Evolutionary conservation across 352 stramenopile genomes (phyloP).

Genomic region (Peronosclerospora sorghi): DNA sequence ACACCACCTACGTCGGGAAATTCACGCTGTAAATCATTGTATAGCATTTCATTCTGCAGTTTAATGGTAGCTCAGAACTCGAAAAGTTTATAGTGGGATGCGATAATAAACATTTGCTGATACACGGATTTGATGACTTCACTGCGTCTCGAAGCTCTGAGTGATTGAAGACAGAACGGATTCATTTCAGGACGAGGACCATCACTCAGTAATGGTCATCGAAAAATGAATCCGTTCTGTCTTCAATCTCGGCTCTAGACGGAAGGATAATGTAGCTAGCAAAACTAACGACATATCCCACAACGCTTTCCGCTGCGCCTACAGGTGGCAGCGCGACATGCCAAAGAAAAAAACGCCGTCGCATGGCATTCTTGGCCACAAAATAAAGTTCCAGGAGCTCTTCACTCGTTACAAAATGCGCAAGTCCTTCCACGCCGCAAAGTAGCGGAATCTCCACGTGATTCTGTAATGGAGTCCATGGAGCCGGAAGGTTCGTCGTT

Average conservation of each 20-base stretch:
- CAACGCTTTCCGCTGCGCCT: slow-evolving; percentile 47
- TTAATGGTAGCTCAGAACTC: slow-evolving; percentile 80
- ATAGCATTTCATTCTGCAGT: slow-evolving; percentile 82
- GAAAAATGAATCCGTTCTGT: slow-evolving; percentile 60
- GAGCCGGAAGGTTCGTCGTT: slow-evolving; percentile 28
- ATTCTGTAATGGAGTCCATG: slow-evolving; percentile 39
- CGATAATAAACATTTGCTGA: slow-evolving; percentile 57
- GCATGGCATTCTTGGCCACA: slow-evolving; percentile 74
- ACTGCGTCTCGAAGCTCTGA: slow-evolving; percentile 36
- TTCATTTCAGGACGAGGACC: slow-evolving; percentile 59
- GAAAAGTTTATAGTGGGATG: slow-evolving; percentile 69
- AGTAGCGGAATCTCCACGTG: slow-evolving; percentile 56
- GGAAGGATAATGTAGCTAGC: slow-evolving; percentile 68
- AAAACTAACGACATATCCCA: slow-evolving; percentile 67
- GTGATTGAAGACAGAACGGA: slow-evolving; percentile 59
- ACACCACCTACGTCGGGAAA: slow-evolving; percentile 41
- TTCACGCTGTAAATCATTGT: slow-evolving; percentile 42
- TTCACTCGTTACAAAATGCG: slow-evolving; percentile 72
- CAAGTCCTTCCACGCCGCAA: slow-evolving; percentile 53
- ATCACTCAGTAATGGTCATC: too few species aligned
- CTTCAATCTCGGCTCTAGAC: slow-evolving; percentile 67
- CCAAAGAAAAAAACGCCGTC: slow-evolving; percentile 45
- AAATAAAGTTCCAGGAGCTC: slow-evolving; percentile 80
- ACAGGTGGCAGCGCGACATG: slow-evolving; percentile 60
- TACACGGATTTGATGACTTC: slow-evolving; percentile 67